Evolutionary conservation across 108 stramenopile species (phyloP).

Genomic region (Chaetoceros muelleri): DNA sequence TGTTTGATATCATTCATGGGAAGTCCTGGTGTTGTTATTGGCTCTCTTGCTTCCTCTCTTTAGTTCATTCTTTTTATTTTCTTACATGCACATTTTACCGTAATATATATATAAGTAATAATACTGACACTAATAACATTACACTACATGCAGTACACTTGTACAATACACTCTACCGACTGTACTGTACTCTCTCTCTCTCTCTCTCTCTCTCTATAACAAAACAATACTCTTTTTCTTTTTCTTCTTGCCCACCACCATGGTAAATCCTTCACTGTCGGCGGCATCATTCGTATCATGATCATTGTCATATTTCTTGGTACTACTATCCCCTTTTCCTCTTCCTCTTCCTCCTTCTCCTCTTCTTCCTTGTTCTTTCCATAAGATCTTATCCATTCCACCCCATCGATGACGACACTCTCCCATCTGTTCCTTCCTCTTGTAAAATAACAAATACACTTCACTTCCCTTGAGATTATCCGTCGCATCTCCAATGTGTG

Average conservation of each 20-base stretch:
- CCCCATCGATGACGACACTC: constrained; percentile 46
- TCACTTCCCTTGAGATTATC: constrained; percentile 21
- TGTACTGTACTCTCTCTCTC: too few relatives aligned
- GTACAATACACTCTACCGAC: too few relatives aligned
- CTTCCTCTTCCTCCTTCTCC: constrained; percentile 19
- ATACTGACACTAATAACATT: too few relatives aligned
- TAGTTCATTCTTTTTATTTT: too few relatives aligned
- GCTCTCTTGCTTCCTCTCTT: too few relatives aligned
- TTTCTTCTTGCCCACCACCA: constrained; percentile 15
- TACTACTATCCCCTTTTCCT: constrained; percentile 33
- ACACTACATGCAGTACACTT: too few relatives aligned
- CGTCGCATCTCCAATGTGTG: constrained; percentile 57
- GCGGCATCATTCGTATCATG: neutral
- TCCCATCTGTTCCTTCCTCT: constrained; percentile 41
- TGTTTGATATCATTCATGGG: too few relatives aligned
- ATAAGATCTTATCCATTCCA: constrained; percentile 64
- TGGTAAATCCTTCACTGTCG: constrained; percentile 19
- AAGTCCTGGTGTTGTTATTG: too few relatives aligned
- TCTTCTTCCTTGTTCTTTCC: neutral
- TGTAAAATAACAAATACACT: constrained; percentile 57
- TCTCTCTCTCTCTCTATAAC: too few relatives aligned
- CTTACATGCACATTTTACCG: too few relatives aligned
- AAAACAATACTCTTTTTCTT: too few relatives aligned
- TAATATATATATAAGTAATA: too few relatives aligned
- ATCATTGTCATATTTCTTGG: constrained; percentile 3